phyloP scores from a whole-genome alignment of 768 basidiomycete genomes.

The Lactarius hengduanensis region DNA sequence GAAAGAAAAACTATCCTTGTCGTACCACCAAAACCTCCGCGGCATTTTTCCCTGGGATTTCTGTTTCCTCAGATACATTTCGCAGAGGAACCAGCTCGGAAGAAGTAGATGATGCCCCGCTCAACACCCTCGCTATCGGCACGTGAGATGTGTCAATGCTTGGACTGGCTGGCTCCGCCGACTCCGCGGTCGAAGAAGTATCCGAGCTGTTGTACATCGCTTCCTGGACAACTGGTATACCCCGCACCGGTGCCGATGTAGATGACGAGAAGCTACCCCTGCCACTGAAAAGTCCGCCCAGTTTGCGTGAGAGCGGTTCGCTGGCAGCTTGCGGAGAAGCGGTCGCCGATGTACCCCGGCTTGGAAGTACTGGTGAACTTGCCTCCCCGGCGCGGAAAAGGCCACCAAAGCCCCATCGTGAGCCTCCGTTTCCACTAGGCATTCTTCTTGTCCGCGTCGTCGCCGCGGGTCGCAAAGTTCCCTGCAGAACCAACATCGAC shows the following conservation, averaged over 20 bases:
- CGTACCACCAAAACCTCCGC: constrained; percentile 13
- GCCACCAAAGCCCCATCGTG: constrained; percentile 29
- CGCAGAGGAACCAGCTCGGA: constrained; percentile 14
- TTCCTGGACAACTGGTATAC: constrained; percentile 34
- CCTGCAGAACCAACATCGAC: constrained; percentile 25
- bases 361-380: constrained; percentile 14
- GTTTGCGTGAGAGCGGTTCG: constrained; percentile 43
- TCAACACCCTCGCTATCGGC: constrained; percentile 19
- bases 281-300: constrained; percentile 69
- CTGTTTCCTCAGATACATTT: neutral
- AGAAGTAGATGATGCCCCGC: constrained; percentile 13
- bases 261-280: constrained; percentile 53
- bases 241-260: constrained; percentile 36
- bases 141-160: constrained; percentile 21
- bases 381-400: constrained; percentile 26
- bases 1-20: constrained; percentile 1
- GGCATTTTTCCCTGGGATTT: neutral
- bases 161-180: constrained; percentile 58
- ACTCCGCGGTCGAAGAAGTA: constrained; percentile 49
- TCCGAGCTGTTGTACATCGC: constrained; percentile 56
- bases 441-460: constrained; percentile 27
- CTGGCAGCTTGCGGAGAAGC: constrained; percentile 14
- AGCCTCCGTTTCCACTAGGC: constrained; percentile 22
- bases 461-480: constrained; percentile 12
- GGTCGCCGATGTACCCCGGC: constrained; percentile 13